A percentile compares a stretch with the other conserved stretches of the same genome.
phyloP scores from a whole-genome alignment of 139 green algal genomes.

The Chlamydomonas urium region DNA sequence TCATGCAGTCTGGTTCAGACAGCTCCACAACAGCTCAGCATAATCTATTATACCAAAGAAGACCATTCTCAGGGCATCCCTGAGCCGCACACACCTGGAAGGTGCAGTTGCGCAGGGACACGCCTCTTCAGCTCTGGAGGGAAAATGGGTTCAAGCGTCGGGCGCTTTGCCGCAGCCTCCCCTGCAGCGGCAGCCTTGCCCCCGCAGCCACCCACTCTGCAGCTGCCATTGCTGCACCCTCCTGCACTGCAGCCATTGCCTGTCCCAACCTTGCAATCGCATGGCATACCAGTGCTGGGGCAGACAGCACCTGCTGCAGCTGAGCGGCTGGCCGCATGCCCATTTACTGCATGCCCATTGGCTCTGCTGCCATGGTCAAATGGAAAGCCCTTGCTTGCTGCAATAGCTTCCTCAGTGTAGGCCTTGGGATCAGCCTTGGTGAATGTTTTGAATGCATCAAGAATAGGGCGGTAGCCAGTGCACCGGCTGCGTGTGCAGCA shows the following conservation, averaged over 20 bases:
- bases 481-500: conserved; percentile 78
- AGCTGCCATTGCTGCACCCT: background rate
- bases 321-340: background rate
- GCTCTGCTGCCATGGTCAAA: background rate
- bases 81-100: background rate
- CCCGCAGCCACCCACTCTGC: background rate
- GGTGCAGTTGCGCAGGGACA: background rate
- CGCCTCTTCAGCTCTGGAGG: conserved; percentile 76
- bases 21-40: no score
- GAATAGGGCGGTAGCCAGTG: conserved; percentile 94
- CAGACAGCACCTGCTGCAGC: conserved; percentile 46
- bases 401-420: conserved; percentile 79
- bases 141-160: conserved; percentile 85
- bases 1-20: no score
- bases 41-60: no score
- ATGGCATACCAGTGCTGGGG: conserved; percentile 73
- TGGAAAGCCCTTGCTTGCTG: conserved; percentile 46
- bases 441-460: conserved; percentile 95
- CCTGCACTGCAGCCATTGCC: background rate
- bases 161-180: background rate
- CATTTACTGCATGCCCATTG: conserved; percentile 4
- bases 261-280: conserved; percentile 52
- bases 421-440: conserved; percentile 60
- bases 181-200: background rate
- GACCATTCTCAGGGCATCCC: no score